A percentile compares a stretch with the other conserved stretches of the same genome.
Evolutionary conservation across 2,329 filamentous ascomycete species (phyloP).

Genomic region (Stachybotrys chlorohalonatus): DNA sequence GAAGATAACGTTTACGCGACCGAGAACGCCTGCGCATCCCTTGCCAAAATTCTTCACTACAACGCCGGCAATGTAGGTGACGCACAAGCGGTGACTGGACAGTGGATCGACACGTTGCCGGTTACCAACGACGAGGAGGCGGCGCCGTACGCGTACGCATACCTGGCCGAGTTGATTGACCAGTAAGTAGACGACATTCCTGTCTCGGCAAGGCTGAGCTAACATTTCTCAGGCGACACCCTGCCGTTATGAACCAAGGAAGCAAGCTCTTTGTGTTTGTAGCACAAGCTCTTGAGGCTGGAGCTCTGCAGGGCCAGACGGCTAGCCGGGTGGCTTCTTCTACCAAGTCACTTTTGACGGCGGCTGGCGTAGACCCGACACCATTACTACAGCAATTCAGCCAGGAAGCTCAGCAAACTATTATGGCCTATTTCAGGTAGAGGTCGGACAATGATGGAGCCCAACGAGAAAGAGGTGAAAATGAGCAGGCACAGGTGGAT

Average conservation of each 20-base stretch:
- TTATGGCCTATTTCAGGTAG: conserved; percentile 70
- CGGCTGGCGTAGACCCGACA: conserved; percentile 65
- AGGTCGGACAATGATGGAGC: background rate
- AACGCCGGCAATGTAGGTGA: conserved; percentile 71
- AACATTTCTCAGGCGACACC: conserved; percentile 61
- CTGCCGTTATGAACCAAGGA: conserved; percentile 67
- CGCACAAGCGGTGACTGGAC: conserved; percentile 63
- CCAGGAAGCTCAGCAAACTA: conserved; percentile 70
- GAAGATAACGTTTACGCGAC: conserved; percentile 97
- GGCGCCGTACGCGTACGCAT: conserved; percentile 90
- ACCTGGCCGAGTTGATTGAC: conserved; percentile 83
- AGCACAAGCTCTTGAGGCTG: conserved; percentile 80
- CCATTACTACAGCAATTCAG: conserved; percentile 68
- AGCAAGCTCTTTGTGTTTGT: conserved; percentile 78
- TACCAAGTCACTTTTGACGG: conserved; percentile 68
- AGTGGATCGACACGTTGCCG: conserved; percentile 86
- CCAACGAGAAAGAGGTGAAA: no score
- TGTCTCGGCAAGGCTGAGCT: conserved; percentile 8
- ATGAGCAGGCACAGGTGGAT: no score
- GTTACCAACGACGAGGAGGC: conserved; percentile 95
- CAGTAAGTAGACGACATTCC: conserved; percentile 54
- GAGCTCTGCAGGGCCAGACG: conserved; percentile 79
- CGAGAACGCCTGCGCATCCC: conserved; percentile 92
- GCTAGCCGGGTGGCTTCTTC: conserved; percentile 67
- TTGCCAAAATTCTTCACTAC: conserved; percentile 94